Evolutionary conservation across 2,329 filamentous ascomycete species (phyloP).

Genomic region (Colletotrichum theobromicola): DNA sequence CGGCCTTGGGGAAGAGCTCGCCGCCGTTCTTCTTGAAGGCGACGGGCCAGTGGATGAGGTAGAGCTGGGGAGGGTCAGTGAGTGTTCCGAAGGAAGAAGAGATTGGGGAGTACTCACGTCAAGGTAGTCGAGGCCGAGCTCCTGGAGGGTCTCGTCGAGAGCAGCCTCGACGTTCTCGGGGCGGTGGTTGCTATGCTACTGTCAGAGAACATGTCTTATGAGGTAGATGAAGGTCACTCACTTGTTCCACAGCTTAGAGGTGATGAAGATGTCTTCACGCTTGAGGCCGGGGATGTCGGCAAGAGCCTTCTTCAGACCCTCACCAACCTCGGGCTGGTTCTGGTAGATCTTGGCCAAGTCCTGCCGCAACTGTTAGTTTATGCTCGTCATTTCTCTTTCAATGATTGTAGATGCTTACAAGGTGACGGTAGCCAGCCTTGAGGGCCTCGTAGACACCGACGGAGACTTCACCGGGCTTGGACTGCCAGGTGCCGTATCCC

Average conservation of each 20-base stretch:
- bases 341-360: conserved; percentile 61
- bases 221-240: neutral
- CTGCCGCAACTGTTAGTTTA: neutral
- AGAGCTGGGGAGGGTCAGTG: conserved; percentile 42
- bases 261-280: conserved; percentile 66
- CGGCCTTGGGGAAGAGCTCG: conserved; percentile 49
- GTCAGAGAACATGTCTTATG: neutral
- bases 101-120: conserved; percentile 43
- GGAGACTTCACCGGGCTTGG: conserved; percentile 67
- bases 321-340: conserved; percentile 66
- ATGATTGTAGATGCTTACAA: conserved; percentile 32
- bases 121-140: conserved; percentile 62
- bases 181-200: conserved; percentile 54
- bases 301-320: conserved; percentile 55
- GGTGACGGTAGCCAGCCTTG: conserved; percentile 68
- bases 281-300: conserved; percentile 55
- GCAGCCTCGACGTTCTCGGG: conserved; percentile 63
- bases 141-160: conserved; percentile 59
- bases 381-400: accelerated
- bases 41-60: conserved; percentile 69
- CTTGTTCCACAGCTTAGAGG: conserved; percentile 71
- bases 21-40: conserved; percentile 42
- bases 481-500: conserved; percentile 67
- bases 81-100: neutral
- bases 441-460: conserved; percentile 69